Conservation (phyloP, 257 asterid genomes). For the Fraxinus quadrangulata region DNA sequence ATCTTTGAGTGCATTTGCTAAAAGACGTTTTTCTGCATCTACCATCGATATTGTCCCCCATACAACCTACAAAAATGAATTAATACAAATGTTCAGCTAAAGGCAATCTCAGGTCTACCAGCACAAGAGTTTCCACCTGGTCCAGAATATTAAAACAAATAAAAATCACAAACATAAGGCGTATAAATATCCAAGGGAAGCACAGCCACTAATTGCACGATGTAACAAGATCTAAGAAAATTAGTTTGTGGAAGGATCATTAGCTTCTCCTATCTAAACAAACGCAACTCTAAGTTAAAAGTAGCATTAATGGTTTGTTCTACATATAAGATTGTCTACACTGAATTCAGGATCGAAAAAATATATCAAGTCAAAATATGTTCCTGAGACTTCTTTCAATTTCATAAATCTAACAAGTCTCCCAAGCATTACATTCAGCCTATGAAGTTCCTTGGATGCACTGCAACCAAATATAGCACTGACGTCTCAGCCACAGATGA, state of each 20-base stretch:
- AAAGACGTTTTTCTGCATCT: conserved; percentile 95
- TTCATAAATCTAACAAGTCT: neutral
- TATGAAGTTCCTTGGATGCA: neutral
- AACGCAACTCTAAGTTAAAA: neutral
- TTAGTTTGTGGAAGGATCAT: conserved; percentile 13
- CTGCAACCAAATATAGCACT: neutral
- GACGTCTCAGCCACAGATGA: neutral
- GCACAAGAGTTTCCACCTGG: neutral
- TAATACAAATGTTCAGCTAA: conserved; percentile 18
- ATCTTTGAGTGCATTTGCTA: conserved; percentile 82
- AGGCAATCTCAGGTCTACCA: conserved; percentile 13
- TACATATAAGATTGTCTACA: conserved; percentile 8
- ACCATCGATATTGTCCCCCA: conserved; percentile 99
- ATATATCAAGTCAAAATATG: neutral
- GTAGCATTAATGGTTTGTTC: conserved; percentile 1
- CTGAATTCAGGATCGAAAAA: neutral
- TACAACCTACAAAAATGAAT: conserved; percentile 63
- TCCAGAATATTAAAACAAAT: neutral
- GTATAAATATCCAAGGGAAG: neutral
- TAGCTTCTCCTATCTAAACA: neutral
- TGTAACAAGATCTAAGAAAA: conserved; percentile 9
- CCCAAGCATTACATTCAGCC: neutral
- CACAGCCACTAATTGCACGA: neutral
- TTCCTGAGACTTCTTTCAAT: neutral
- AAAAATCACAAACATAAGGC: neutral